Evolutionary conservation across 179 eudicot species (phyloP).

Genomic region (Pouteria campechiana): DNA sequence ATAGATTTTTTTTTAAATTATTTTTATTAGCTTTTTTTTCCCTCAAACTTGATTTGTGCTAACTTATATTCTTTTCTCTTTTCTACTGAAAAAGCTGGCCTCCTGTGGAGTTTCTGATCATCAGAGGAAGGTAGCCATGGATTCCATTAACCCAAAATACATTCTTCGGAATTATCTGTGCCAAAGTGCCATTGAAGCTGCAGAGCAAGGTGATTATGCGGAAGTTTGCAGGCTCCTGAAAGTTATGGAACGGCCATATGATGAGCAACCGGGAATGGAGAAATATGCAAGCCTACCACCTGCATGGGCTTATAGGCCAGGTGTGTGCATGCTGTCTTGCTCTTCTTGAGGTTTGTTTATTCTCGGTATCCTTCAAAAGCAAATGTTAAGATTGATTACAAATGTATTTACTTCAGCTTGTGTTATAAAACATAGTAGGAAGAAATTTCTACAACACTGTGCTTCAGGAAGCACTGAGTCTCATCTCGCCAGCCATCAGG

Average conservation of each 20-base stretch:
- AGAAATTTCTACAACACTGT: too few species aligned
- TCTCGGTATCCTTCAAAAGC: too few species aligned
- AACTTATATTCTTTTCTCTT: too few species aligned
- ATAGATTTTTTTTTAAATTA: too few species aligned
- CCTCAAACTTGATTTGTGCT: too few species aligned
- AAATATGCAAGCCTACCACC: slow-evolving; percentile 96
- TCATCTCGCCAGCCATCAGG: too few species aligned
- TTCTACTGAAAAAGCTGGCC: slow-evolving; percentile 37
- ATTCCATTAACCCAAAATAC: slow-evolving; percentile 89
- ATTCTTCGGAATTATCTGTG: slow-evolving; percentile 86
- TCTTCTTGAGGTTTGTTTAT: slow-evolving; percentile 42
- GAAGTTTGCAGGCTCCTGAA: slow-evolving; percentile 67
- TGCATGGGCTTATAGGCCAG: slow-evolving; percentile 99
- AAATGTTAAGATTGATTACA: too few species aligned
- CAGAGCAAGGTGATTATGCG: slow-evolving; percentile 85
- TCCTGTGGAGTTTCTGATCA: slow-evolving; percentile 52
- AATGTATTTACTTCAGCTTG: too few species aligned
- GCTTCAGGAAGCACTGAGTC: too few species aligned
- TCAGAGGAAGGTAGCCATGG: slow-evolving; percentile 72
- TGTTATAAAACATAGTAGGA: too few species aligned
- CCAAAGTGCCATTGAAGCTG: slow-evolving; percentile 88
- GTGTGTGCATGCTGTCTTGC: slow-evolving; percentile 98
- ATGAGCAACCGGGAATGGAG: slow-evolving; percentile 97
- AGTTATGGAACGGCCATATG: slow-evolving; percentile 81
- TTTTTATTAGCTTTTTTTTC: too few species aligned